A percentile compares a stretch with the other conserved stretches of the same genome.
Evolutionary conservation across 108 stramenopile species (phyloP).

Genomic region (Nannochloropsis salina): DNA sequence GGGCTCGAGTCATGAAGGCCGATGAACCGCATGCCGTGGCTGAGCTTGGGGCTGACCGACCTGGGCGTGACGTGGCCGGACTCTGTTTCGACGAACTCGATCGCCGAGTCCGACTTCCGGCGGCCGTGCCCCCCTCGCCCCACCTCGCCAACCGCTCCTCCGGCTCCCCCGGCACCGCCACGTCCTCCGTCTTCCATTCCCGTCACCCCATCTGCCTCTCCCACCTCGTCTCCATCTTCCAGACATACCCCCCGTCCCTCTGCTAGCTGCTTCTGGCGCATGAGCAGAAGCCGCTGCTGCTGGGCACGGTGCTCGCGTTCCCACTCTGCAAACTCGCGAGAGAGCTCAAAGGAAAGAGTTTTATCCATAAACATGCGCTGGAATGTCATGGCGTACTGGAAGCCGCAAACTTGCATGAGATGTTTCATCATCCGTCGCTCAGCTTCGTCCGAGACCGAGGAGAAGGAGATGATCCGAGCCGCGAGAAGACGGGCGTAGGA

Average conservation of each 20-base stretch:
- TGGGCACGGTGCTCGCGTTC: conserved; percentile 21
- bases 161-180: not conserved
- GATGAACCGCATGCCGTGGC: not conserved
- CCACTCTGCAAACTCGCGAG: conserved; percentile 38
- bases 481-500: conserved; percentile 41
- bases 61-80: not conserved
- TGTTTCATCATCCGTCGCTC: conserved; percentile 37
- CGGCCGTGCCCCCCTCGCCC: conserved; percentile 21
- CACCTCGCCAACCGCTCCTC: conserved; percentile 15
- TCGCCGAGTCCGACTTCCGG: conserved; percentile 5
- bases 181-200: not conserved
- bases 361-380: conserved; percentile 48
- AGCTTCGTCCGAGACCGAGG: conserved; percentile 35
- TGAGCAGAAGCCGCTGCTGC: conserved; percentile 25
- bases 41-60: not conserved
- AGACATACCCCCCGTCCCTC: not conserved
- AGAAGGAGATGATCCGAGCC: conserved; percentile 32
- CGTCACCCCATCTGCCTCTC: not conserved
- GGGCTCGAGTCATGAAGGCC: conserved; percentile 10
- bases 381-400: conserved; percentile 38
- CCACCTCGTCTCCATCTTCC: not conserved
- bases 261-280: conserved; percentile 30
- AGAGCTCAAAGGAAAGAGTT: conserved; percentile 31
- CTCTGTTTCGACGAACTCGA: not conserved
- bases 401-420: conserved; percentile 31